These are phyloP conservation scores for Penicillium sp. DNA, from an alignment of 2,329 filamentous ascomycete genomes.

Conservation along the genomic window DNA sequence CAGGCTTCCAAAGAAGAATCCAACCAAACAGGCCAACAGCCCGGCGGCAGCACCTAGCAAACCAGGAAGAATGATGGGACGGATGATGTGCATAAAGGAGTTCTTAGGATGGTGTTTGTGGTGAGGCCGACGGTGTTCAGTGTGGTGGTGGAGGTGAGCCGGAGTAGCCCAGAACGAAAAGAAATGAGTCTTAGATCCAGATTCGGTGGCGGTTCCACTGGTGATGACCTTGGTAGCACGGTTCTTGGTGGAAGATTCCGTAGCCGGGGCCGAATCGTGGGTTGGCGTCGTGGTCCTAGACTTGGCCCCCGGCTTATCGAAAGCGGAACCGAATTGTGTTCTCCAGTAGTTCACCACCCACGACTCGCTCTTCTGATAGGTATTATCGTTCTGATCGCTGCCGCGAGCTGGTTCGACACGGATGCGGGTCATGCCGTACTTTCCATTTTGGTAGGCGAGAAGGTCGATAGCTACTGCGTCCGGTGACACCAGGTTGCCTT, in stretches of 20 bases:
- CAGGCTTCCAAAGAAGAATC: conserved; percentile 36
- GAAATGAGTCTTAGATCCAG: conserved; percentile 15
- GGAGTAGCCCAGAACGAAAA: conserved; percentile 16
- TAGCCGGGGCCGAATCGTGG: no score
- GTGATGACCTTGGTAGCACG: not conserved
- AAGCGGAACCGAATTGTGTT: conserved; percentile 20
- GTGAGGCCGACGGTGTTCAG: conserved; percentile 21
- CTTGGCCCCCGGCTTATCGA: conserved; percentile 11
- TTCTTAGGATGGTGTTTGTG: conserved; percentile 12
- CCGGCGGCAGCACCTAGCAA: conserved; percentile 39
- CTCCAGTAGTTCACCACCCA: conserved; percentile 29
- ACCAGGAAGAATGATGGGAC: conserved; percentile 40
- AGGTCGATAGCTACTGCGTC: conserved; percentile 32
- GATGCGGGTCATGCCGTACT: conserved; percentile 29
- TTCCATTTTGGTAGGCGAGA: conserved; percentile 23
- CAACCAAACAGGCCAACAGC: conserved; percentile 37
- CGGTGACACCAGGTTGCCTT: conserved; percentile 27
- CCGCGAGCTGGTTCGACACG: conserved; percentile 21
- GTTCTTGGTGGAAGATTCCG: not conserved
- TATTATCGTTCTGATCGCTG: not conserved
- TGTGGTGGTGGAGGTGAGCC: conserved; percentile 18
- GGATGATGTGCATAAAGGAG: conserved; percentile 30
- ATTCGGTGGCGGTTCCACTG: not conserved
- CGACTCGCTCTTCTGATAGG: conserved; percentile 2
- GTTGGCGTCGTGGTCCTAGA: not conserved